Base-by-base conservation (phyloP, 148 eudicot genomes). In the Simmondsia chinensis region DNA sequence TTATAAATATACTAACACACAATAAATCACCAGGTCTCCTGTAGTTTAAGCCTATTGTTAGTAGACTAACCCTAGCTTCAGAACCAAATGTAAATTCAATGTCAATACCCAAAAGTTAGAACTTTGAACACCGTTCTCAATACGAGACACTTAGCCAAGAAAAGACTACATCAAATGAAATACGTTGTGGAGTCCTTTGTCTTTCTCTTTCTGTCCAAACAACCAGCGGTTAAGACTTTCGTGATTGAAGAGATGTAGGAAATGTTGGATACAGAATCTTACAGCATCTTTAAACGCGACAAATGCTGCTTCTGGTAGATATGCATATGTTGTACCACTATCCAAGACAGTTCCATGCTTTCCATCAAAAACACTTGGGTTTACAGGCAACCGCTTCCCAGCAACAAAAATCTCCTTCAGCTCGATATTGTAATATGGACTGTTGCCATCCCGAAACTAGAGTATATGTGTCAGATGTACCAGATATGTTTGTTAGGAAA, bases 391-490 rank as follows among this genome's bases (percentile, higher is more conserved):
- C 48, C 46, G 60, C 75, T 73, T 85, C 59, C 97, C 95, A 63
- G 86, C 95, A 57, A 91, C 83, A 48, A 74, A 72, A 14, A 91
- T 44, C 69, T 71, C 95, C 72, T 70, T 86, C 89, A 91, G 71
- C 50, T 76, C 88, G 46, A 91, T 77, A 55, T 91, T 91, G 81
- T 91, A 91, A 68, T 85, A 91, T 49, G 95, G 95, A 64, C 95
- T 91, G 97, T 85, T 76, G 55, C 73, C 84, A 85, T 59, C 86
- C 84, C 85, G 65, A 85, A 69, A 82, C 95, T 79, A 82, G 69
- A 68, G 97, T 91, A 82, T 81, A 91, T 82, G 94, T 64, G 94
- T 79, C 80, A 85, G 97, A 71, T 72, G 80, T 73, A 76, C 65
- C 69, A 72, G 75, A 65, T 43, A 65, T 60, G 60, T 43, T 51